A percentile compares a stretch with the other conserved stretches of the same genome.
phyloP scores from a whole-genome alignment of 2,329 filamentous ascomycete species.

The Fusarium humuli region DNA sequence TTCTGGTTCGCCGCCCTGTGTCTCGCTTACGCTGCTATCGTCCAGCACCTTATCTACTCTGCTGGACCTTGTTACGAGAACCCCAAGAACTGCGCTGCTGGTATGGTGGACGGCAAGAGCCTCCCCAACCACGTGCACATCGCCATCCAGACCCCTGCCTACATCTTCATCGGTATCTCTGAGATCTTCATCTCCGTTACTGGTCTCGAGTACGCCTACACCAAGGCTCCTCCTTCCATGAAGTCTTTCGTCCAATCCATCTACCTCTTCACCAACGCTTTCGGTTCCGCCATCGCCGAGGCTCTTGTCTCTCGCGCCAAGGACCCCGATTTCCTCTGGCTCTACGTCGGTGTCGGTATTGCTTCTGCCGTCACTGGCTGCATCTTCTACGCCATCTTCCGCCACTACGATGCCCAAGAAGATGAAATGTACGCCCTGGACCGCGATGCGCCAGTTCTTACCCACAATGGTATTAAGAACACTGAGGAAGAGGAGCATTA shows the following conservation, averaged over 20 bases:
- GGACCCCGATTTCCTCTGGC: slow-evolving; percentile 74
- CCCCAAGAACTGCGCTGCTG: slow-evolving; percentile 54
- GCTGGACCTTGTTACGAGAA: slow-evolving; percentile 62
- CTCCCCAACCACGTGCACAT: slow-evolving; percentile 63
- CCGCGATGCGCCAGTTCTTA: slow-evolving; percentile 48
- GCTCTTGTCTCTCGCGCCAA: slow-evolving; percentile 69
- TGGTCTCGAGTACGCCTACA: slow-evolving; percentile 78
- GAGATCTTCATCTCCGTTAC: slow-evolving; percentile 76
- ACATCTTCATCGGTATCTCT: slow-evolving; percentile 67
- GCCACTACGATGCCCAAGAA: slow-evolving; percentile 54
- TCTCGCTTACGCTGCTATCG: slow-evolving; percentile 69
- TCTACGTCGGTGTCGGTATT: slow-evolving; percentile 70
- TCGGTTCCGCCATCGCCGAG: slow-evolving; percentile 70
- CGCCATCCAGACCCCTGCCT: slow-evolving; percentile 65
- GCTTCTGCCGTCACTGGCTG: slow-evolving; percentile 61
- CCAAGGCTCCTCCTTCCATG: slow-evolving; percentile 77
- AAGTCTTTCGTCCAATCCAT: slow-evolving; percentile 70
- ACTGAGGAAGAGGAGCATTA: background rate
- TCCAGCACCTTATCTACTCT: slow-evolving; percentile 71
- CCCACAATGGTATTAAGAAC: slow-evolving; percentile 11
- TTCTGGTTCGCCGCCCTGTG: slow-evolving; percentile 66
- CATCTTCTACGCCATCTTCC: slow-evolving; percentile 62
- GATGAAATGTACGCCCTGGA: slow-evolving; percentile 56
- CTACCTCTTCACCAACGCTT: slow-evolving; percentile 70
- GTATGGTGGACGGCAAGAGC: slow-evolving; percentile 48